These are phyloP conservation scores for Hericium erinaceus DNA, from an alignment of 768 basidiomycete species.

Conservation along the genomic window DNA sequence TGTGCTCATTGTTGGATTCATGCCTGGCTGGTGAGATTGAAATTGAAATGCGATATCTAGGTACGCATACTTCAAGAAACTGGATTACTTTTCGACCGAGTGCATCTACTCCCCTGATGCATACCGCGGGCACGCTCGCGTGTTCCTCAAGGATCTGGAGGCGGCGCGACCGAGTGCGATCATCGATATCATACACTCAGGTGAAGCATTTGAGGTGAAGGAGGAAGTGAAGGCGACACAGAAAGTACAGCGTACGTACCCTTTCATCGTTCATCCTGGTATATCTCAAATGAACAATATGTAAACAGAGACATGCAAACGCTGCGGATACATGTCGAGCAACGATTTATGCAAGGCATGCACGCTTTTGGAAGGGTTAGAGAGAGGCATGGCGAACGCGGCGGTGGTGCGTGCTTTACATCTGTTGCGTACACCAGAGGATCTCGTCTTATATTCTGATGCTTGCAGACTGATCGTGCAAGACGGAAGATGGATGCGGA, in stretches of 20 bases:
- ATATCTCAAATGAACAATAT: background rate
- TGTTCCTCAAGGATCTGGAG: conserved; percentile 92
- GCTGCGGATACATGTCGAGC: conserved; percentile 94
- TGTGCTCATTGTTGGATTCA: conserved; percentile 13
- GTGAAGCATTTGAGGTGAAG: conserved; percentile 82
- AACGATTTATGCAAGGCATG: conserved; percentile 97
- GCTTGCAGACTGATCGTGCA: conserved; percentile 53
- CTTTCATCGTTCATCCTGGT: background rate
- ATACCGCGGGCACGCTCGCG: conserved; percentile 92
- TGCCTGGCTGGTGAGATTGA: background rate
- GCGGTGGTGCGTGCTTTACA: conserved; percentile 35
- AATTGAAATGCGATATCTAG: conserved; percentile 26
- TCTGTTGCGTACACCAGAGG: conserved; percentile 1
- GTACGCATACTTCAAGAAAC: conserved; percentile 99
- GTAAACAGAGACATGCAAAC: conserved; percentile 69
- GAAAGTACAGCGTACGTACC: conserved; percentile 69
- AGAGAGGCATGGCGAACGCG: conserved; percentile 53
- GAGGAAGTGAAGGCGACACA: conserved; percentile 80
- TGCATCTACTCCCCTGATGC: conserved; percentile 99
- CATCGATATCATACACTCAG: conserved; percentile 95
- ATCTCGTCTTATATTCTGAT: background rate
- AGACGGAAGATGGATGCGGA: conserved; percentile 52
- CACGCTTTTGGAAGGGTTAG: conserved; percentile 81
- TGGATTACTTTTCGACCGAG: conserved; percentile 98
- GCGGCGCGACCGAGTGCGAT: conserved; percentile 90